These are phyloP conservation scores for Phytophthora megakarya DNA, from an alignment of 352 stramenopile genomes.

Conservation along the genomic window DNA sequence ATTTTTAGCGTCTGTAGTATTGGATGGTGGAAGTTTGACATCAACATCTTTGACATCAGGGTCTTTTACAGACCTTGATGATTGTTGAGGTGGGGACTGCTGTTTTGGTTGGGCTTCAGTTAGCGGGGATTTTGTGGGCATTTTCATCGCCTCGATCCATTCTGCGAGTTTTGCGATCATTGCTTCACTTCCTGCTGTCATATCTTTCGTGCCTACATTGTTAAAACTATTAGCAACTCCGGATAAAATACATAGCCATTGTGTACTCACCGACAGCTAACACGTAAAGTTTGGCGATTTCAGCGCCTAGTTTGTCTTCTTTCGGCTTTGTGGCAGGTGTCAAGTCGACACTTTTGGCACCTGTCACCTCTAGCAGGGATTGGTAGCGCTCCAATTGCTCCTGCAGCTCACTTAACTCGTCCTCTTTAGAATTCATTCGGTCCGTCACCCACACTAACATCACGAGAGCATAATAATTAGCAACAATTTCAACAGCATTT, in stretches of 20 bases:
- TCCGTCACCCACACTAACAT: slow-evolving; percentile 84
- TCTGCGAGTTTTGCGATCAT: slow-evolving; percentile 37
- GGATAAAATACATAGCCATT: not conserved
- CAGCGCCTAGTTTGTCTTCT: slow-evolving; percentile 28
- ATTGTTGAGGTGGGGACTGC: not conserved
- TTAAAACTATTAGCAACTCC: slow-evolving; percentile 8
- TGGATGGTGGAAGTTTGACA: not conserved
- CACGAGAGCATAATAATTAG: slow-evolving; percentile 9
- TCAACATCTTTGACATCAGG: not conserved
- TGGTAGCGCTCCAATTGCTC: slow-evolving; percentile 88
- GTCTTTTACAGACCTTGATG: not conserved
- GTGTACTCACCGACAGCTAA: slow-evolving; percentile 40
- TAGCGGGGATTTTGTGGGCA: not conserved
- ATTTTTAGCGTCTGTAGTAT: not conserved
- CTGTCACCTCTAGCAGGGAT: slow-evolving; percentile 70
- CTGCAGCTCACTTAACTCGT: slow-evolving; percentile 83
- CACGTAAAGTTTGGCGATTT: slow-evolving; percentile 47
- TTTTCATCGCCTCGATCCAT: slow-evolving; percentile 39
- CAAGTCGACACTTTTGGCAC: slow-evolving; percentile 11
- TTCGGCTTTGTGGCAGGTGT: slow-evolving; percentile 12
- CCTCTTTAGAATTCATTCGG: slow-evolving; percentile 89
- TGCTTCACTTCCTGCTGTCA: slow-evolving; percentile 10
- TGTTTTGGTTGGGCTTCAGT: not conserved
- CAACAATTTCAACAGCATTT: not conserved
- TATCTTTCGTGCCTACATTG: slow-evolving; percentile 21